Base-by-base conservation (phyloP, 108 stramenopile species). In the Mayamaea pseudoterrestris region DNA sequence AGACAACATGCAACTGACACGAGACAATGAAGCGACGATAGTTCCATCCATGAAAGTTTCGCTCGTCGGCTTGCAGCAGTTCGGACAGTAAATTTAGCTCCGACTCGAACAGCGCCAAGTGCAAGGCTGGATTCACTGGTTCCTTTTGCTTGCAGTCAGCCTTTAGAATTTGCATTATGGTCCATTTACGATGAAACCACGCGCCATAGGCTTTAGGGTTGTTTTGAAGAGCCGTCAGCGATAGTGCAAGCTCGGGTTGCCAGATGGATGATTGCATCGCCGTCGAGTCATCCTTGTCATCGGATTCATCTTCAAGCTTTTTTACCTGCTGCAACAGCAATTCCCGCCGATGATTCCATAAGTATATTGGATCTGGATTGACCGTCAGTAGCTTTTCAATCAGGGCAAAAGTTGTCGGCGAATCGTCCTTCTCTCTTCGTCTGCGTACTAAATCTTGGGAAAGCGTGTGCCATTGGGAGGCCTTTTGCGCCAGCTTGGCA, bases 11-110 rank as follows among this genome's bases (percentile, higher is more conserved):
- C 44, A 45, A 45, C 5, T 30, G 9, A 6, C 41, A 8, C 20
- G 25, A 60, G 5, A 91, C 83, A 2, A 90, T 58, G 55, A 79
- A 93, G 30, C 94, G 68, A 17, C 98, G 91, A 63, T 95, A 96
- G 52, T 96, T 96, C 92, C 94, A 97, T 56, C 96, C 96, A 58
- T 99, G 98, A 59, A 99, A 99, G 50, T 99, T 99, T 16, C 98
- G 70, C 55, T 95, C 92, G 60, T 99, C 98, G 9, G 73, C 41
- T 22, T 58, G 45, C 28, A 99, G 59, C 37, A 99, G 87, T 35
- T 71, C 53, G 17, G 54, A 57, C 57, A 93, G 95, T 12, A 98
- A 68, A 16, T 39, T 61, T 16, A 98, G 52, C 48, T 98, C 97
- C 6, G 49, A 39, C 30, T 60, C 36, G 27, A 82, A 50, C 20